Evolutionary conservation across 2,329 filamentous ascomycete genomes (phyloP), one percentile per base, ranked within the genome.

Genomic region (Neofusicoccum laricinum): DNA sequence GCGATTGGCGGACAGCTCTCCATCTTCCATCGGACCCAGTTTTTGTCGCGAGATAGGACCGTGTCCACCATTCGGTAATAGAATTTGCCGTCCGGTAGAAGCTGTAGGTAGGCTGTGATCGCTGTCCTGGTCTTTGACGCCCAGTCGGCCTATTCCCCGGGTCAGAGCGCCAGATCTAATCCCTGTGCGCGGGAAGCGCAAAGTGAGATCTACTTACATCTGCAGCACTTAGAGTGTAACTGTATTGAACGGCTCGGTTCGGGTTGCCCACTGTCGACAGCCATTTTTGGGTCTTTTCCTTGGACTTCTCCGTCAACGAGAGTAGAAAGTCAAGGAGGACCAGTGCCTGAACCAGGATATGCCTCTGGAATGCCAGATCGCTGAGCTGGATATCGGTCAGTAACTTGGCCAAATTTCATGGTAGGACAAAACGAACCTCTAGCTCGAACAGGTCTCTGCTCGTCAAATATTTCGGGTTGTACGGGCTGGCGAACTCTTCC

Each of bases 381-480:
- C 92, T 93, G 67, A 98, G 89, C 90, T 93, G 64, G 62, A 67
- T 64, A 25, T 63, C 32, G 51, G 67, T 74, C 64, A 78, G 70
- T 71, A n/a, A 58, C 17, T 14, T 45, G 3, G 15, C 32, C 32
- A 45, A 45, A 49, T 21, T n/a, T 3, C 10, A 34, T 53, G 36
- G 17, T 12, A 30, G 25, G 19, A 55, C 65, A 63, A 25, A 57
- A 72, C 80, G 66, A 82, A 92, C 90, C 85, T 99, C 95, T 50
- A 99, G 86, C 71, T 96, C 92, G 76, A 99, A 99, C 1, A 99
- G 82, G 75, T 99, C 96, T 68, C 90, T 86, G 76, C 93, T 98
- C n/a, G 95, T 99, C 17, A 99, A 85, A 75, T 99, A 99, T 74
- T 98, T 99, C 1, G 96, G 94, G 71, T 99, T 99, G 79, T 97